Conservation (phyloP, 176 grass and related monocot species). For the Stipa capillata region DNA sequence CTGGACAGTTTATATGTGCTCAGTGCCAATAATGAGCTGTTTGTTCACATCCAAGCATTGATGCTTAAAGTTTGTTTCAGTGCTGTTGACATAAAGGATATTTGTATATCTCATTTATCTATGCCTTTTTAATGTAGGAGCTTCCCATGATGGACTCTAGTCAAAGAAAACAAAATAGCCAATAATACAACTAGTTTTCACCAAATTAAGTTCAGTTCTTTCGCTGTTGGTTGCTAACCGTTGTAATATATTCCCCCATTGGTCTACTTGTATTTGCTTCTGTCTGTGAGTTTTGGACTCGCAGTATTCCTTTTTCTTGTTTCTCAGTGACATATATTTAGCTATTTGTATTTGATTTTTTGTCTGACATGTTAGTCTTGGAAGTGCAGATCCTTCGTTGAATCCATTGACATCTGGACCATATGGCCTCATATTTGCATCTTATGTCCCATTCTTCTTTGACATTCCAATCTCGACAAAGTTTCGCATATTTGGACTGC, state of each 20-base stretch:
- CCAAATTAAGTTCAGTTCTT: not conserved
- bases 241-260: not conserved
- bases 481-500: constrained; percentile 66
- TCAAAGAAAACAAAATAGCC: not conserved
- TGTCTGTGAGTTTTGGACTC: not conserved
- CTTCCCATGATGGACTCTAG: not conserved
- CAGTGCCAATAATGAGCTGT: not conserved
- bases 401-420: constrained; percentile 64
- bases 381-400: constrained; percentile 54
- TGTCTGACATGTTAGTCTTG: constrained; percentile 10
- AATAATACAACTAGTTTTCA: not conserved
- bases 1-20: not conserved
- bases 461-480: constrained; percentile 82
- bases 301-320: not conserved
- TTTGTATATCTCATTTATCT: not conserved
- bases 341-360: not conserved
- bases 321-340: not conserved
- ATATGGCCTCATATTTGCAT: constrained; percentile 93
- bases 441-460: constrained; percentile 88
- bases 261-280: not conserved
- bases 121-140: not conserved
- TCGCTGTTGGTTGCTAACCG: not conserved
- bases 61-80: not conserved
- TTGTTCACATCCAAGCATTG: not conserved
- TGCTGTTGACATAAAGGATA: not conserved